phyloP scores from a whole-genome alignment of 768 basidiomycete species.

The Phanerochaete sordida region DNA sequence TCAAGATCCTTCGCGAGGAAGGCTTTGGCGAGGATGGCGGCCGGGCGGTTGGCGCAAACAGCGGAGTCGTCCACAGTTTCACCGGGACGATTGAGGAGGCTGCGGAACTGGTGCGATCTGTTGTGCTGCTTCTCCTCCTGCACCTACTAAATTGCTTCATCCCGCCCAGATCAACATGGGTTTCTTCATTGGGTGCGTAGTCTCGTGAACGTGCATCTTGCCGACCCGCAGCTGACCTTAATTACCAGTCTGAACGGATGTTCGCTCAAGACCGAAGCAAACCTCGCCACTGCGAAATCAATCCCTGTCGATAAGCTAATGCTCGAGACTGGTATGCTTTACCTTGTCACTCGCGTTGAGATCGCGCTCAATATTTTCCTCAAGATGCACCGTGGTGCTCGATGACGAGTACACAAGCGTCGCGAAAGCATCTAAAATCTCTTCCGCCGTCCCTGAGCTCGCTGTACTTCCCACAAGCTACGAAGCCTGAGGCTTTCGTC shows the following conservation, averaged over 20 bases:
- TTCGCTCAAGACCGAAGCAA: conserved; percentile 68
- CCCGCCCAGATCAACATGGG: conserved; percentile 80
- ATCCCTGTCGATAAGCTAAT: conserved; percentile 61
- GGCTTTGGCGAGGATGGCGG: conserved; percentile 61
- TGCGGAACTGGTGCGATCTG: conserved; percentile 54
- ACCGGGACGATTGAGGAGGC: conserved; percentile 66
- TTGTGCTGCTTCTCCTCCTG: too few relatives aligned
- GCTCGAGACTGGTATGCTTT: conserved; percentile 67
- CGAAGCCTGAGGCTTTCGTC: conserved; percentile 56
- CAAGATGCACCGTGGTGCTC: conserved; percentile 73
- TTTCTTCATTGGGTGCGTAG: conserved; percentile 54
- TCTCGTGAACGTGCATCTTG: not conserved
- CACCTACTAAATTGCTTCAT: too few relatives aligned
- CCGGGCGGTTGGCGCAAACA: conserved; percentile 48
- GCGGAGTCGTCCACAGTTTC: conserved; percentile 84
- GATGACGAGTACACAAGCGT: conserved; percentile 64
- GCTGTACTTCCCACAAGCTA: conserved; percentile 48
- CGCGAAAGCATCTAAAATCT: conserved; percentile 43
- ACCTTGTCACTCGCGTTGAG: not conserved
- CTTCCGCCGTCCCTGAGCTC: conserved; percentile 44
- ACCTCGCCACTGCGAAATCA: conserved; percentile 48
- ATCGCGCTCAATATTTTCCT: not conserved
- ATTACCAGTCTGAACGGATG: conserved; percentile 64
- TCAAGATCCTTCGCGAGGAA: conserved; percentile 59
- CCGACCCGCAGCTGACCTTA: not conserved